A percentile compares a stretch with the other conserved stretches of the same genome.
Evolutionary conservation across 805 yeast species (phyloP).

Genomic region (Cyberlindnera amylophila): DNA sequence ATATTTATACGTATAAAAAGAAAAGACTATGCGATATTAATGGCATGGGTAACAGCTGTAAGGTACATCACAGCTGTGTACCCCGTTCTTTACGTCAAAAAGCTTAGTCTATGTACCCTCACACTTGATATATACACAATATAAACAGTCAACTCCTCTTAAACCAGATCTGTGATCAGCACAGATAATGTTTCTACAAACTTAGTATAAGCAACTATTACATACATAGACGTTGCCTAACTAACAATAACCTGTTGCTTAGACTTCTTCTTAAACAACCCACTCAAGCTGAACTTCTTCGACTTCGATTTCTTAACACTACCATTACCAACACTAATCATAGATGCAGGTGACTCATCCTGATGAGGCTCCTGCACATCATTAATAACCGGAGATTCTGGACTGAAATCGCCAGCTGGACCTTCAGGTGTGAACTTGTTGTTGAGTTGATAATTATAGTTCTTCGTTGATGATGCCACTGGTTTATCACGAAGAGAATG

Average conservation of each 20-base stretch:
- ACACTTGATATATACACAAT: not conserved
- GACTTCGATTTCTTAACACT: not conserved
- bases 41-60: not conserved
- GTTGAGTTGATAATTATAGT: conserved; percentile 10
- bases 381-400: not conserved
- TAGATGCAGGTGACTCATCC: not conserved
- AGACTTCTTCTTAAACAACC: conserved; percentile 6
- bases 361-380: not conserved
- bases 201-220: too few species aligned
- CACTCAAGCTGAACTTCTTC: conserved; percentile 8
- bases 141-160: too few species aligned
- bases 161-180: too few species aligned
- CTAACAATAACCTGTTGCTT: not conserved
- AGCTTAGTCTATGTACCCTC: not conserved
- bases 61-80: too few species aligned
- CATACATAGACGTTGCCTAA: not conserved
- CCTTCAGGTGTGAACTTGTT: conserved; percentile 10
- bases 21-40: not conserved
- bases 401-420: not conserved
- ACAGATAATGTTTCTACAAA: too few species aligned
- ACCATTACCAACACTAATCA: not conserved
- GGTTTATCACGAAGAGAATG: conserved; percentile 3
- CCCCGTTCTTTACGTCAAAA: too few species aligned
- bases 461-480: not conserved
- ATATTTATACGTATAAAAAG: too few species aligned